These are phyloP conservation scores for Apophysomyces variabilis DNA, from an alignment of 371 early-diverging fungal species.

Conservation along the genomic window DNA sequence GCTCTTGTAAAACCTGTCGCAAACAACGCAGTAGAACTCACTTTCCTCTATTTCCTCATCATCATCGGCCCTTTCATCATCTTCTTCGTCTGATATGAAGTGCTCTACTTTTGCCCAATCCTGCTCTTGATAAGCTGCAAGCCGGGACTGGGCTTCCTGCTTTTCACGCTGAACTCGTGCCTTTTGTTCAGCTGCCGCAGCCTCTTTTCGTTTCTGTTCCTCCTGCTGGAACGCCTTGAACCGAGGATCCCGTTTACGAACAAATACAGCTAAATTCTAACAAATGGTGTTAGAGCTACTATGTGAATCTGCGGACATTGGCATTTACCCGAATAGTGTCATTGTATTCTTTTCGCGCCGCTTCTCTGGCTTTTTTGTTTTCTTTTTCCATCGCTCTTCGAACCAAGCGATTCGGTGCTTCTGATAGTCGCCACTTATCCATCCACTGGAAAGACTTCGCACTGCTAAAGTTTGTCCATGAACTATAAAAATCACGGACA, in stretches of 20 bases:
- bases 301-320: neutral
- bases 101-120: constrained; percentile 67
- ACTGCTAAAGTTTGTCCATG: constrained; percentile 78
- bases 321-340: constrained; percentile 75
- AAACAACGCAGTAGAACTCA: constrained; percentile 80
- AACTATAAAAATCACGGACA: constrained; percentile 74
- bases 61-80: constrained; percentile 44
- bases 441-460: constrained; percentile 88
- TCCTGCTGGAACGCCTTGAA: constrained; percentile 60
- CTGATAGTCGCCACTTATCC: constrained; percentile 84
- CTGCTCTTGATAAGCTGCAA: constrained; percentile 59
- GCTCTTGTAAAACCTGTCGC: constrained; percentile 78
- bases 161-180: constrained; percentile 56
- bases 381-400: constrained; percentile 92
- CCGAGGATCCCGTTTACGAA: constrained; percentile 83
- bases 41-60: constrained; percentile 39
- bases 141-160: constrained; percentile 52
- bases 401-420: constrained; percentile 82
- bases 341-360: constrained; percentile 82
- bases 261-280: constrained; percentile 57
- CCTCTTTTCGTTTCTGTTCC: constrained; percentile 55
- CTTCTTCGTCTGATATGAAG: constrained; percentile 26
- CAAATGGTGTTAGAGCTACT: neutral
- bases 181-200: constrained; percentile 58
- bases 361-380: constrained; percentile 86